These are phyloP conservation scores for Hypoxylon cercidicola DNA, from an alignment of 495 filamentous ascomycete species.

Conservation along the genomic window DNA sequence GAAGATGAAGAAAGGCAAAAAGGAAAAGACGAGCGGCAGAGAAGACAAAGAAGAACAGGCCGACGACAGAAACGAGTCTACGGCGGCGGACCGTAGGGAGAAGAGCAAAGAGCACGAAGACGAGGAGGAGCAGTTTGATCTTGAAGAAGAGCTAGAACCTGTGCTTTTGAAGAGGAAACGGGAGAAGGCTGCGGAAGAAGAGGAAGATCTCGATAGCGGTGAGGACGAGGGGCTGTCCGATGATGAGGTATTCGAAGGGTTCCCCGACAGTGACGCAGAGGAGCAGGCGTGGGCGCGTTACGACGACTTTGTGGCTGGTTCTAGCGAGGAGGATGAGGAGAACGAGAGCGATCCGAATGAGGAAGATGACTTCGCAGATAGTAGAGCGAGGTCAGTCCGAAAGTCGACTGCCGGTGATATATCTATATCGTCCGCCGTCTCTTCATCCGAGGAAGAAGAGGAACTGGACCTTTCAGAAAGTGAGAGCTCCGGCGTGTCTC, in stretches of 20 bases:
- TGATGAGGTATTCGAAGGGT: constrained; percentile 59
- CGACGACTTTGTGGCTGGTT: constrained; percentile 53
- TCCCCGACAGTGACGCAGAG: constrained; percentile 63
- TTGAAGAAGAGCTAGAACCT: constrained; percentile 20
- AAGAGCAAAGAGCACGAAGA: constrained; percentile 34
- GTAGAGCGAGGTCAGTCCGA: constrained; percentile 32
- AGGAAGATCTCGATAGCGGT: constrained; percentile 30
- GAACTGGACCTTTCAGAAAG: constrained; percentile 37
- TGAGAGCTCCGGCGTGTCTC: constrained; percentile 48
- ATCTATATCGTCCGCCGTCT: constrained; percentile 38
- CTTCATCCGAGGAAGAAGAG: constrained; percentile 26
- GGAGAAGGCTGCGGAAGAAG: constrained; percentile 22
- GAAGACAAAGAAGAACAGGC: constrained; percentile 37
- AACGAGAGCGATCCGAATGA: constrained; percentile 37
- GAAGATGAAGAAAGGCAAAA: constrained; percentile 49
- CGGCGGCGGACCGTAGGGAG: constrained; percentile 10
- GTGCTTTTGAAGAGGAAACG: constrained; percentile 34
- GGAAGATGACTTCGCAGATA: constrained; percentile 33
- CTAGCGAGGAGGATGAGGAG: constrained; percentile 51
- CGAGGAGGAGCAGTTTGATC: constrained; percentile 17
- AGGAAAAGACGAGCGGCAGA: constrained; percentile 33
- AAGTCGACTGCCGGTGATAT: constrained; percentile 36
- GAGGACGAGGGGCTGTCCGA: constrained; percentile 36
- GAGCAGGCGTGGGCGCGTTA: constrained; percentile 57
- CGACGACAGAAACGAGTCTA: constrained; percentile 27